A percentile compares a stretch with the other conserved stretches of the same genome.
phyloP scores from a whole-genome alignment of 495 filamentous ascomycete species.

The Staphylotrichum longicolle region DNA sequence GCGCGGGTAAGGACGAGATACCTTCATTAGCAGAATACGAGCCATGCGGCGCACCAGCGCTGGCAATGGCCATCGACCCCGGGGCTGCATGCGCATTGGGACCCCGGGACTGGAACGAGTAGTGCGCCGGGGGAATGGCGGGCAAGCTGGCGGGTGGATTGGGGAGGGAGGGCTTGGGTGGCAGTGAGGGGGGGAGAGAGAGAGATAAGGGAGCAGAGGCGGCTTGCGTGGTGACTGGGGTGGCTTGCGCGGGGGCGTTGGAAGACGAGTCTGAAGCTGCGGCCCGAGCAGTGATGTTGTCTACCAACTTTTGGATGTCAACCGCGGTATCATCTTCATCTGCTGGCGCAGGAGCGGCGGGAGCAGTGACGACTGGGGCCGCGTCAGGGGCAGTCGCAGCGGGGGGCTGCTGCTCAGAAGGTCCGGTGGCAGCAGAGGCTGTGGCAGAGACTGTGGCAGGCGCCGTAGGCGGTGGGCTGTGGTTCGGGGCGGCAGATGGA shows the following conservation, averaged over 20 bases:
- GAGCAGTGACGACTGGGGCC: slow-evolving; percentile 1
- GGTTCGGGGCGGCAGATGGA: slow-evolving; percentile 21
- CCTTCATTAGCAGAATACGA: slow-evolving; percentile 51
- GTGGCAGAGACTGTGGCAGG: slow-evolving; percentile 16
- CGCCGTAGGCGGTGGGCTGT: slow-evolving; percentile 20
- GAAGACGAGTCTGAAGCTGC: slow-evolving; percentile 33
- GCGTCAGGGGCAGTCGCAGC: slow-evolving; percentile 21
- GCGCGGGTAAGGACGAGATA: slow-evolving; percentile 56
- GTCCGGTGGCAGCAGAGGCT: background rate
- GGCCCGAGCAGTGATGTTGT: slow-evolving; percentile 50
- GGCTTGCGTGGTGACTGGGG: slow-evolving; percentile 37
- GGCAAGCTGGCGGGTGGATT: slow-evolving; percentile 26
- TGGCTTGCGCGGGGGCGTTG: slow-evolving; percentile 29
- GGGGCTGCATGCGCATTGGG: slow-evolving; percentile 48
- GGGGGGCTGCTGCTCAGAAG: slow-evolving; percentile 15
- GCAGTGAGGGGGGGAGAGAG: slow-evolving; percentile 49
- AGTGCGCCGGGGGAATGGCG: slow-evolving; percentile 36
- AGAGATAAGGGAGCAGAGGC: slow-evolving; percentile 43
- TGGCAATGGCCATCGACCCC: slow-evolving; percentile 43
- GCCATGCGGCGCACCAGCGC: slow-evolving; percentile 43
- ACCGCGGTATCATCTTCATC: slow-evolving; percentile 41
- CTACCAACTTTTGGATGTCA: slow-evolving; percentile 52
- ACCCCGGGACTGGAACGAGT: slow-evolving; percentile 34
- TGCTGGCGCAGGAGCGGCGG: slow-evolving; percentile 27
- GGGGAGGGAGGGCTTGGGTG: slow-evolving; percentile 50